These are phyloP conservation scores for Coffea humblotiana DNA, from an alignment of 305 asterid species.

Conservation along the genomic window DNA sequence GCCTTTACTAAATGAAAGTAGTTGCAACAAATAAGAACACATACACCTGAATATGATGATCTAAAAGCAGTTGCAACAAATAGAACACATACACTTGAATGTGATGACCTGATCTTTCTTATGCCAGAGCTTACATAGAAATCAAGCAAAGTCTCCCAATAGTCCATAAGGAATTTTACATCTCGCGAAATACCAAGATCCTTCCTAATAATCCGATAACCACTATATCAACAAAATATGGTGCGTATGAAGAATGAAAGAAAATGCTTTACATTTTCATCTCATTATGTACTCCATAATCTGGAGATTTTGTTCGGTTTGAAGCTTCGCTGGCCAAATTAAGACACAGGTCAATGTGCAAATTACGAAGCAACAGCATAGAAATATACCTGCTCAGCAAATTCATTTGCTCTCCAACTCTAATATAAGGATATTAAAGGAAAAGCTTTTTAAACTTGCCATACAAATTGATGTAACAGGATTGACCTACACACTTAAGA, in stretches of 20 bases:
- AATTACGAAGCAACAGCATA: neutral
- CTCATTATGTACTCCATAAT: neutral
- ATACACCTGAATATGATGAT: slow-evolving; percentile 39
- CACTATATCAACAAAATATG: neutral
- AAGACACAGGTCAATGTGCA: neutral
- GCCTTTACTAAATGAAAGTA: too few species aligned
- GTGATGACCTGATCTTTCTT: slow-evolving; percentile 40
- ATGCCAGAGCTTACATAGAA: slow-evolving; percentile 42
- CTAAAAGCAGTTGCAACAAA: neutral
- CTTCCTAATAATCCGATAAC: neutral
- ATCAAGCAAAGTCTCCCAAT: slow-evolving; percentile 40
- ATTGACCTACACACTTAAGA: too few species aligned
- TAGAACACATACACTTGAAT: slow-evolving; percentile 27
- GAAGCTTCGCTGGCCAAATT: neutral
- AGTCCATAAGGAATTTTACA: neutral
- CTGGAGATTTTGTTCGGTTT: neutral
- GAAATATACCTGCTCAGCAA: too few species aligned
- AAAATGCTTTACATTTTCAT: neutral
- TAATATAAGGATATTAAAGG: too few species aligned
- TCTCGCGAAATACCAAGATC: neutral
- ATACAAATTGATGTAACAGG: too few species aligned
- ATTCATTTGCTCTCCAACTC: too few species aligned
- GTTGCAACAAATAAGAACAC: neutral
- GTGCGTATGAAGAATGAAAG: neutral
- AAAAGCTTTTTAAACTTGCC: too few species aligned